Conservation (phyloP, 2,329 filamentous ascomycete species). For the Fusarium phyllophilum region DNA sequence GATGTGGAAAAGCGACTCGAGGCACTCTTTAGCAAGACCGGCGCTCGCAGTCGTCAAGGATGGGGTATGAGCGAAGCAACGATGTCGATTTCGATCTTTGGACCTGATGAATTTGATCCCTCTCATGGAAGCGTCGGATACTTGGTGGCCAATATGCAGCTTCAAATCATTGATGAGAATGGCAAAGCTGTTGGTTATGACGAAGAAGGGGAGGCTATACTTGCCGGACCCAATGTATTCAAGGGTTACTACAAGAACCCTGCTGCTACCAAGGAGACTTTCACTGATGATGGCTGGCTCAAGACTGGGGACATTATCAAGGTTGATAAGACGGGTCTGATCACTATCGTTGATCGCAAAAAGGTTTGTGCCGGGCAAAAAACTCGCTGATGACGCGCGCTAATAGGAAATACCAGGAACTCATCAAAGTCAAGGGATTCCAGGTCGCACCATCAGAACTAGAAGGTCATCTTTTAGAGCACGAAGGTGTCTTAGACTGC, state of each 20-base stretch:
- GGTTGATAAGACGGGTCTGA: not conserved
- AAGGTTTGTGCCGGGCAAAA: not conserved
- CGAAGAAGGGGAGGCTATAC: not conserved
- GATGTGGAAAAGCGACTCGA: conserved; percentile 1
- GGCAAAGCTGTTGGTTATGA: not conserved
- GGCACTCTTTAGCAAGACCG: not conserved
- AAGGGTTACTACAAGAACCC: conserved; percentile 1
- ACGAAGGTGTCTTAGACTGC: conserved; percentile 1
- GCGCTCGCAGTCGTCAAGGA: not conserved
- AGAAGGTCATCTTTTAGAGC: conserved; percentile 5
- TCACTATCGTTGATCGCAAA: conserved; percentile 9
- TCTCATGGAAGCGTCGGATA: conserved; percentile 1
- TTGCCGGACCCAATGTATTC: not conserved
- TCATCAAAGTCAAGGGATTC: conserved; percentile 16
- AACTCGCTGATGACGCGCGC: rapidly evolving
- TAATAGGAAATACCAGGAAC: not conserved
- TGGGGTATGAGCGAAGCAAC: conserved; percentile 19
- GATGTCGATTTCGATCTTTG: not conserved
- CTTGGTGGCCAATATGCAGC: not conserved
- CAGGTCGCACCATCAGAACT: conserved; percentile 20
- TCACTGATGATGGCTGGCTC: not conserved
- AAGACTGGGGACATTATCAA: conserved; percentile 4
- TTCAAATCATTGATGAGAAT: not conserved
- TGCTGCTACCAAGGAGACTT: not conserved
- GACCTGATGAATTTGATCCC: conserved; percentile 4